These are phyloP conservation scores for Sugiyamaella pinicola DNA, from an alignment of 1,139 yeast genomes.

Conservation along the genomic window DNA sequence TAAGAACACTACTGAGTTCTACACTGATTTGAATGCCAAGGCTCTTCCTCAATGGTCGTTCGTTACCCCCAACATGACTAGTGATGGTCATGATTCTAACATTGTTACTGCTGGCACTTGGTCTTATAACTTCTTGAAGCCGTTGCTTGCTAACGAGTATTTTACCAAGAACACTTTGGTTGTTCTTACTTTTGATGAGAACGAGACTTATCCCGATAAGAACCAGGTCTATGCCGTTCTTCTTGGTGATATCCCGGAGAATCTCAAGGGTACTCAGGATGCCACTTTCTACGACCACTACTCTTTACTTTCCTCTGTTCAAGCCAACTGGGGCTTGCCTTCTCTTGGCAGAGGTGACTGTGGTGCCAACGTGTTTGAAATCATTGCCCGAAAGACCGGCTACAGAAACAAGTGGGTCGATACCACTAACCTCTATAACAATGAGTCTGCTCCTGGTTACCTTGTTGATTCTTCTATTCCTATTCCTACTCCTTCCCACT, in stretches of 20 bases:
- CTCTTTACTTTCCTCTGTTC: conserved; percentile 47
- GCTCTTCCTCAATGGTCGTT: conserved; percentile 52
- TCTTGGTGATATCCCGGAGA: conserved; percentile 49
- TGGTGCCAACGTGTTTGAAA: conserved; percentile 50
- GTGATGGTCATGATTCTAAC: conserved; percentile 53
- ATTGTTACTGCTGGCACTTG: conserved; percentile 49
- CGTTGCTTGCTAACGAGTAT: conserved; percentile 47
- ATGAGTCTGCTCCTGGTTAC: conserved; percentile 48
- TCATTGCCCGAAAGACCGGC: conserved; percentile 46
- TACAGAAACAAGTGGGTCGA: conserved; percentile 43
- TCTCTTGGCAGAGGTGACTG: conserved; percentile 49
- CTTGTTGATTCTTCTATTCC: conserved; percentile 41
- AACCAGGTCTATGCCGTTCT: conserved; percentile 50
- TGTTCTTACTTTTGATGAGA: conserved; percentile 52
- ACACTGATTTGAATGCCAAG: conserved; percentile 44
- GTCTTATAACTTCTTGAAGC: conserved; percentile 49
- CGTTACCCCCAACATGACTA: conserved; percentile 54
- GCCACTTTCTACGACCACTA: conserved; percentile 53
- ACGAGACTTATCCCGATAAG: conserved; percentile 46
- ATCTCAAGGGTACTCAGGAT: conserved; percentile 47
- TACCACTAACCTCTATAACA: conserved; percentile 45
- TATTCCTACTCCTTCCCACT: conserved; percentile 47
- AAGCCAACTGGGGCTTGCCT: conserved; percentile 36
- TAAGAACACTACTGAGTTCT: conserved; percentile 50
- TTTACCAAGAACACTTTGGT: conserved; percentile 50